These are phyloP conservation scores for Oryza punctata DNA, from an alignment of 176 grass and related monocot species.

Conservation along the genomic window DNA sequence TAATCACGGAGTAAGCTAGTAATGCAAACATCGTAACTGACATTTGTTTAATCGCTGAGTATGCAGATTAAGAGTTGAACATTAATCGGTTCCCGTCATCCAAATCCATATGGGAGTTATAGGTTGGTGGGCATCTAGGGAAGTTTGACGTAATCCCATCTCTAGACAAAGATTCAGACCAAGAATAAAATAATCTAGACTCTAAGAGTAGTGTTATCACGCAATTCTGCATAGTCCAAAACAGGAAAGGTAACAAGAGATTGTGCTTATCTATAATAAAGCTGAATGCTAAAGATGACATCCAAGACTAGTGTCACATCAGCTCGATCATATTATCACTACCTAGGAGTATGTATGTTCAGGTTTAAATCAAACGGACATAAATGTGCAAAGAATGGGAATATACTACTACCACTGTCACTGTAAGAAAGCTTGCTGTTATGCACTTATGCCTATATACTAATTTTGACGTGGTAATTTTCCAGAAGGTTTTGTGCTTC, in stretches of 20 bases:
- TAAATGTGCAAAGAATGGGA: background rate
- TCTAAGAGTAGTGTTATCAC: background rate
- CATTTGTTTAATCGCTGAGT: background rate
- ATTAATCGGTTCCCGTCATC: background rate
- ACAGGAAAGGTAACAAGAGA: background rate
- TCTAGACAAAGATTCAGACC: constrained; percentile 6
- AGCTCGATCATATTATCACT: background rate
- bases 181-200: background rate
- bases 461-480: background rate
- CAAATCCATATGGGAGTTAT: too few species aligned
- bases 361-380: background rate
- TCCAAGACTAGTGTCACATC: background rate
- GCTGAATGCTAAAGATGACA: background rate
- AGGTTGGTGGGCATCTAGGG: too few species aligned
- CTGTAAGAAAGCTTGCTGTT: background rate
- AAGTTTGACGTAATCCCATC: constrained; percentile 4
- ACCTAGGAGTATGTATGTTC: background rate
- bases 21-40: background rate
- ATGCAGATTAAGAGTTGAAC: background rate
- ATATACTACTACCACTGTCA: background rate
- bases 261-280: background rate
- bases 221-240: background rate
- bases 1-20: background rate
- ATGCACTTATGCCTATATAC: background rate
- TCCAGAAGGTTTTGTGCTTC: background rate